Conservation (phyloP, 805 yeast species). For the Yarrowia keelungensis region DNA sequence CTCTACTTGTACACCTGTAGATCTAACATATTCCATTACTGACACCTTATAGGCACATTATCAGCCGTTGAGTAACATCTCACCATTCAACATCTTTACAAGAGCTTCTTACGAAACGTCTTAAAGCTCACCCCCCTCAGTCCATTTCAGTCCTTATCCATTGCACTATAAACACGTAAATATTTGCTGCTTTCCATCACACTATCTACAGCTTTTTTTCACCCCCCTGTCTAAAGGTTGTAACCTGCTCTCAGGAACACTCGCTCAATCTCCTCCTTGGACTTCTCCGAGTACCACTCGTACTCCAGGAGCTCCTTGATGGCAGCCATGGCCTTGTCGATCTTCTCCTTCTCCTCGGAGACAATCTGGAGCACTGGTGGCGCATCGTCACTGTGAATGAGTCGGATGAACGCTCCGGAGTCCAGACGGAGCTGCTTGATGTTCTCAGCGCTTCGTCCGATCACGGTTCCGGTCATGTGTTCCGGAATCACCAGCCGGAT, state of each 20-base stretch:
- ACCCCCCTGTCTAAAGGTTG: not conserved
- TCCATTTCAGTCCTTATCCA: too few species aligned
- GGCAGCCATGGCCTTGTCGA: not conserved
- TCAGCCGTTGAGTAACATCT: too few species aligned
- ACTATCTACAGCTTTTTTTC: too few species aligned
- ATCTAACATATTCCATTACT: too few species aligned
- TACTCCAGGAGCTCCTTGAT: conserved; percentile 4
- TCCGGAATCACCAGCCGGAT: conserved; percentile 7
- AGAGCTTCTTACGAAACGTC: too few species aligned
- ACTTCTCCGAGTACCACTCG: conserved; percentile 31
- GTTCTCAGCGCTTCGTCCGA: conserved; percentile 6
- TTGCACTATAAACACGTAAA: too few species aligned
- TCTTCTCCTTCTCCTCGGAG: not conserved
- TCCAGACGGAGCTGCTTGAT: not conserved
- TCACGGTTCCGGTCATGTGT: conserved; percentile 20
- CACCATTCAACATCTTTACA: too few species aligned
- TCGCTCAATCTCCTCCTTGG: conserved; percentile 5
- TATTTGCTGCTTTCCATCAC: too few species aligned
- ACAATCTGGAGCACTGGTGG: conserved; percentile 4
- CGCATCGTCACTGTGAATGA: not conserved
- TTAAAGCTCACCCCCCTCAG: too few species aligned
- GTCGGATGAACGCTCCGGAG: conserved; percentile 11
- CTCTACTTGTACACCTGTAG: too few species aligned
- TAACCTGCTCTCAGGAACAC: not conserved
- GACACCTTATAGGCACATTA: too few species aligned